Evolutionary conservation across 108 stramenopile species (phyloP).

Genomic region (Mayamaea pseudoterrestris): DNA sequence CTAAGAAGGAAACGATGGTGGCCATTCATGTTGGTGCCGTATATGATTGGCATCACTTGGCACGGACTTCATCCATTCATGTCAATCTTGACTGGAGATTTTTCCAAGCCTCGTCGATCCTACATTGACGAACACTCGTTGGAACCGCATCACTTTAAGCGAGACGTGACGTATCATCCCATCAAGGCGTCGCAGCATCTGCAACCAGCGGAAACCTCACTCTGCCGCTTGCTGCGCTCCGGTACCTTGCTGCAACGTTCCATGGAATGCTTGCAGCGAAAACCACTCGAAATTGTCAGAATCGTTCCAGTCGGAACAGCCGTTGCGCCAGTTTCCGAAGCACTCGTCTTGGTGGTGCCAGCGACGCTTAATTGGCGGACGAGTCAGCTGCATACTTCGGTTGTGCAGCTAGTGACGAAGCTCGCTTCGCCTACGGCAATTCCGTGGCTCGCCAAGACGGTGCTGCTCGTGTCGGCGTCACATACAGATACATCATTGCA

Average conservation of each 20-base stretch:
- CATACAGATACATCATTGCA: background rate
- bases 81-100: slow-evolving; percentile 64
- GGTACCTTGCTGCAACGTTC: background rate
- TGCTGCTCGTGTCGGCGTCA: slow-evolving; percentile 53
- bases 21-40: slow-evolving; percentile 28
- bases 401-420: slow-evolving; percentile 35
- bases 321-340: slow-evolving; percentile 42
- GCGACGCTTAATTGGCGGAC: slow-evolving; percentile 13
- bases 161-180: background rate
- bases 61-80: slow-evolving; percentile 47
- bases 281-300: slow-evolving; percentile 35
- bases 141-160: slow-evolving; percentile 20
- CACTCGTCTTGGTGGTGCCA: slow-evolving; percentile 57
- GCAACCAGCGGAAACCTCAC: background rate
- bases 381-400: slow-evolving; percentile 31
- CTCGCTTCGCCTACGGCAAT: slow-evolving; percentile 26
- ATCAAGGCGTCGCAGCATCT: too few relatives aligned
- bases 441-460: slow-evolving; percentile 71
- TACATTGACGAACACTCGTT: slow-evolving; percentile 78
- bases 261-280: background rate
- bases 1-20: background rate
- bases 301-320: slow-evolving; percentile 26
- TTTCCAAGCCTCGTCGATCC: slow-evolving; percentile 61
- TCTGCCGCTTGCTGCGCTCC: background rate
- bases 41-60: slow-evolving; percentile 65